Evolutionary conservation across 306 rosid genomes (phyloP).

Genomic region (Calophaca sinica): DNA sequence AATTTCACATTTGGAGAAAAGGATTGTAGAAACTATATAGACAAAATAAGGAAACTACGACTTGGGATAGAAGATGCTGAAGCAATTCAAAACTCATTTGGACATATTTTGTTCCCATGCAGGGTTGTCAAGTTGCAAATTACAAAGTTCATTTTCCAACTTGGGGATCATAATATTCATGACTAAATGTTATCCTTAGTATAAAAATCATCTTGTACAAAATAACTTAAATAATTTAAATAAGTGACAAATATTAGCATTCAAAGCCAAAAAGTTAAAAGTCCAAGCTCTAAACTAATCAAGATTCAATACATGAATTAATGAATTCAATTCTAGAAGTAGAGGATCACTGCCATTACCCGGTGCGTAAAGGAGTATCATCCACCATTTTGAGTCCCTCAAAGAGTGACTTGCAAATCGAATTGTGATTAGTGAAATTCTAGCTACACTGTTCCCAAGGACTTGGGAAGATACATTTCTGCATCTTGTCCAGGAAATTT

Average conservation of each 20-base stretch:
- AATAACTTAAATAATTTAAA: background rate
- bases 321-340: background rate
- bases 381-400: slow-evolving; percentile 3
- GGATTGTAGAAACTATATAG: too few species aligned
- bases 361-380: background rate
- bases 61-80: too few species aligned
- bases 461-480: slow-evolving; percentile 3
- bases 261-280: background rate
- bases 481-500: background rate
- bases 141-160: background rate
- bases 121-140: background rate
- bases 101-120: background rate
- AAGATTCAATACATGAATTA: background rate
- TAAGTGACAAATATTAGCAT: background rate
- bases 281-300: background rate
- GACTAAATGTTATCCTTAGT: background rate
- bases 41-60: too few species aligned
- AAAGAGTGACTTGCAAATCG: background rate
- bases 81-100: too few species aligned
- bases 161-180: background rate
- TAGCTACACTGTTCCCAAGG: background rate
- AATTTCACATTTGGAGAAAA: too few species aligned
- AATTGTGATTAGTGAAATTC: slow-evolving; percentile 9
- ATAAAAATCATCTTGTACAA: background rate
- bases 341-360: background rate